These are phyloP conservation scores for Schrenkiella parvula DNA, from an alignment of 345 rosid species.

Conservation along the genomic window DNA sequence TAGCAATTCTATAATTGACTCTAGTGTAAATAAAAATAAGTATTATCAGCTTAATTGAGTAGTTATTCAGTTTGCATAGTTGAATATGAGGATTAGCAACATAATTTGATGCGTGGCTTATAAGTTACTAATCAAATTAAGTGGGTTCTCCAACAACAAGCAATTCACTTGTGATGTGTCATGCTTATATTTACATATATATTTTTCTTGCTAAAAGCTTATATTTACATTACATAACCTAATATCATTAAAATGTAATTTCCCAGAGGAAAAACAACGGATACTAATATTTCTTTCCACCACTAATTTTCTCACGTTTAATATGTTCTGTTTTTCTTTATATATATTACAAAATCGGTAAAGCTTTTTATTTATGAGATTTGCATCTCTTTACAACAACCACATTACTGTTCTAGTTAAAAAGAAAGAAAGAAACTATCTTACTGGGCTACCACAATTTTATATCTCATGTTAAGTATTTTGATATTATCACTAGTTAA, in stretches of 20 bases:
- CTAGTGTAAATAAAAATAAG: not conserved
- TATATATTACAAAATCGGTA: no score
- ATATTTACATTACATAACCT: not conserved
- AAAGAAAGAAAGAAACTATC: no score
- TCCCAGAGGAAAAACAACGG: not conserved
- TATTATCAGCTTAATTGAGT: not conserved
- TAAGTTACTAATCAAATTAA: conserved; percentile 17
- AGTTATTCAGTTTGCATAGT: not conserved
- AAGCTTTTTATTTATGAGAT: not conserved
- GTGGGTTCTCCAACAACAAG: conserved; percentile 5
- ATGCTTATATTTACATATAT: conserved; percentile 3
- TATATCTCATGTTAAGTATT: not conserved
- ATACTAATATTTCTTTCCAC: no score
- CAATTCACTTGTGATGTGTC: conserved; percentile 8
- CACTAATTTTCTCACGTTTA: not conserved
- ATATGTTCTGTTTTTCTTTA: not conserved
- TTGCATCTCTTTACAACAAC: no score
- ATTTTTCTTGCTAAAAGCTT: no score
- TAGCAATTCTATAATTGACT: not conserved
- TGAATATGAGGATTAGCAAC: not conserved
- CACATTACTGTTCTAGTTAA: no score
- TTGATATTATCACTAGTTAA: not conserved
- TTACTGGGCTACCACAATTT: not conserved
- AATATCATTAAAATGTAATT: not conserved
- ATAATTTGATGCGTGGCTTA: conserved; percentile 21